Evolutionary conservation across 768 basidiomycete species (phyloP).

Genomic region (Kwoniella bestiolae): DNA sequence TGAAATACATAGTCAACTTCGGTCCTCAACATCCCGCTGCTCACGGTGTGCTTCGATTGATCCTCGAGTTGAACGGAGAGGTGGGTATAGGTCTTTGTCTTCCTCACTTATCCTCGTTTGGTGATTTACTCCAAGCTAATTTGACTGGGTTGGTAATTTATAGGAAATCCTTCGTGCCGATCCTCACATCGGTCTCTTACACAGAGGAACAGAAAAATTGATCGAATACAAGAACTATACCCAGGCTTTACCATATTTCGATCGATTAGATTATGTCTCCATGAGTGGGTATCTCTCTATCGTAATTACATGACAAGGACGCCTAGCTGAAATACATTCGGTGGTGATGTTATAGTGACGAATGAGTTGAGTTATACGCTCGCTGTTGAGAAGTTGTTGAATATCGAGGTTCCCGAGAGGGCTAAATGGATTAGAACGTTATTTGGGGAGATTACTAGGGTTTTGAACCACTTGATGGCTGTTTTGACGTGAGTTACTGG

Average conservation of each 20-base stretch:
- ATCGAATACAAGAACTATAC: constrained; percentile 99
- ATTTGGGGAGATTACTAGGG: constrained; percentile 94
- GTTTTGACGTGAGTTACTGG: constrained; percentile 67
- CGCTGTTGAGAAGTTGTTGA: constrained; percentile 96
- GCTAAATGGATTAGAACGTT: constrained; percentile 98
- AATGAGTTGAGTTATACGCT: constrained; percentile 97
- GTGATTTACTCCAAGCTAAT: neutral
- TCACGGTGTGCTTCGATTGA: constrained; percentile 96
- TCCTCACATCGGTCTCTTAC: constrained; percentile 87
- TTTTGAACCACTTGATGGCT: constrained; percentile 98
- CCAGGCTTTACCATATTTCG: constrained; percentile 97
- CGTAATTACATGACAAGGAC: neutral
- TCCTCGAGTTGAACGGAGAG: constrained; percentile 96
- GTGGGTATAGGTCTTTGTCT: constrained; percentile 59
- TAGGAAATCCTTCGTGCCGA: constrained; percentile 58
- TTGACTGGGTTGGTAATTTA: neutral
- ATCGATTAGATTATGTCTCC: constrained; percentile 97
- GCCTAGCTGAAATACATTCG: neutral
- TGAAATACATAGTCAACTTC: constrained; percentile 74
- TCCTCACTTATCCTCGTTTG: neutral
- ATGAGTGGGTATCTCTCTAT: constrained; percentile 75
- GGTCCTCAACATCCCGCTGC: constrained; percentile 99
- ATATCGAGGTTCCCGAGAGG: constrained; percentile 93
- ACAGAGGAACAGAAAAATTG: constrained; percentile 96
- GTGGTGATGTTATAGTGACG: constrained; percentile 71